Evolutionary conservation across 2,329 filamentous ascomycete species (phyloP).

Genomic region (Pestalotiopsis sp.): DNA sequence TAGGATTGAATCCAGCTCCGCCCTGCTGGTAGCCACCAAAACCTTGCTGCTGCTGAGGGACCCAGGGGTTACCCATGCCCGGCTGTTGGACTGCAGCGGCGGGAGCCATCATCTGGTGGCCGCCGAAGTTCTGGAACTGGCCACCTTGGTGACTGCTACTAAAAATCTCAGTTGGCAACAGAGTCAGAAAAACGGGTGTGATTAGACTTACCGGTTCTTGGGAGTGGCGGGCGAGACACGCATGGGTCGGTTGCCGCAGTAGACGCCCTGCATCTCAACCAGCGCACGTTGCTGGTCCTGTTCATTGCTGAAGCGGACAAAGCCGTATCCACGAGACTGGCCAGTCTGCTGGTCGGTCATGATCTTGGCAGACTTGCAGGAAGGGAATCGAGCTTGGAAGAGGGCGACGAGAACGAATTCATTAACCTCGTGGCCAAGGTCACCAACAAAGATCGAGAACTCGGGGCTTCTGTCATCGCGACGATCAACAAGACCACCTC

Average conservation of each 20-base stretch:
- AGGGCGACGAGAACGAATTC: conserved; percentile 97
- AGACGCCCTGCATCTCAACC: conserved; percentile 98
- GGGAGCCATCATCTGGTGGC: conserved; percentile 39
- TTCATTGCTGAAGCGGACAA: conserved; percentile 96
- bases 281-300: conserved; percentile 94
- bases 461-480: conserved; percentile 95
- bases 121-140: conserved; percentile 36
- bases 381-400: conserved; percentile 94
- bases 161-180: conserved; percentile 10
- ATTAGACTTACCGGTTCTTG: conserved; percentile 71
- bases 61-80: conserved; percentile 37
- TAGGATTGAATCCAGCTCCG: conserved; percentile 47
- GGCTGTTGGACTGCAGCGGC: conserved; percentile 44
- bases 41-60: conserved; percentile 45
- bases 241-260: conserved; percentile 98
- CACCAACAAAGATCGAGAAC: conserved; percentile 96
- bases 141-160: conserved; percentile 41
- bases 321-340: conserved; percentile 96
- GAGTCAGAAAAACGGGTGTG: neutral
- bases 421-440: conserved; percentile 96
- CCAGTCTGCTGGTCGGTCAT: conserved; percentile 99
- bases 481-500: conserved; percentile 91
- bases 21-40: conserved; percentile 35
- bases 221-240: conserved; percentile 96
- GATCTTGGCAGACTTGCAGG: conserved; percentile 99